A percentile compares a stretch with the other conserved stretches of the same genome.
phyloP scores from a whole-genome alignment of 1,284 basidiomycete species.

The Dichomitus squalens region DNA sequence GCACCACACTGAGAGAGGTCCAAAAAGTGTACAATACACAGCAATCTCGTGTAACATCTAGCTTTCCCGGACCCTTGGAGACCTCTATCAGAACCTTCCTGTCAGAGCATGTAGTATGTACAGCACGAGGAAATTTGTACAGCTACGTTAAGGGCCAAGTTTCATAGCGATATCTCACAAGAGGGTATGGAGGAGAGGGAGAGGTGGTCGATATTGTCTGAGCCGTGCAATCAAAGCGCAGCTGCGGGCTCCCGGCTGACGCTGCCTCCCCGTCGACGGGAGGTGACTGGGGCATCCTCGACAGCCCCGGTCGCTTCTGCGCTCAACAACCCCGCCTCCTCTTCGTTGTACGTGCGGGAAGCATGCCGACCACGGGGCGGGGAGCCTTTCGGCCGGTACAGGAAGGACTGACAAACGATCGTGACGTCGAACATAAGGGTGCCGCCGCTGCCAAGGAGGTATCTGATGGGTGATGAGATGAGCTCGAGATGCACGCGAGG shows the following conservation, averaged over 20 bases:
- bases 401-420: constrained; percentile 68
- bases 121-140: not conserved
- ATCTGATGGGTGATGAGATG: constrained; percentile 46
- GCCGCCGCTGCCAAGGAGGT: constrained; percentile 85
- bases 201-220: not conserved
- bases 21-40: constrained; percentile 1
- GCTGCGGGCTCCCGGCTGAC: constrained; percentile 5
- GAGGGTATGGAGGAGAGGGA: not conserved
- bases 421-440: constrained; percentile 90
- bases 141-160: not conserved
- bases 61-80: constrained; percentile 11
- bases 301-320: constrained; percentile 29
- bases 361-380: constrained; percentile 23
- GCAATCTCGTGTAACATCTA: constrained; percentile 11
- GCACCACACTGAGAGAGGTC: not conserved
- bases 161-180: too few relatives aligned
- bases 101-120: not conserved
- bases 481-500: not conserved
- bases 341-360: constrained; percentile 28
- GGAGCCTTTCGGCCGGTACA: constrained; percentile 43
- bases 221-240: not conserved
- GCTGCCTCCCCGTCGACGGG: constrained; percentile 28
- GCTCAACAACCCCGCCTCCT: constrained; percentile 34
- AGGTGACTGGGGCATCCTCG: constrained; percentile 27
- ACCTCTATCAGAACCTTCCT: constrained; percentile 9